Conservation (phyloP, 768 basidiomycete genomes). For the Mycena filopes region DNA sequence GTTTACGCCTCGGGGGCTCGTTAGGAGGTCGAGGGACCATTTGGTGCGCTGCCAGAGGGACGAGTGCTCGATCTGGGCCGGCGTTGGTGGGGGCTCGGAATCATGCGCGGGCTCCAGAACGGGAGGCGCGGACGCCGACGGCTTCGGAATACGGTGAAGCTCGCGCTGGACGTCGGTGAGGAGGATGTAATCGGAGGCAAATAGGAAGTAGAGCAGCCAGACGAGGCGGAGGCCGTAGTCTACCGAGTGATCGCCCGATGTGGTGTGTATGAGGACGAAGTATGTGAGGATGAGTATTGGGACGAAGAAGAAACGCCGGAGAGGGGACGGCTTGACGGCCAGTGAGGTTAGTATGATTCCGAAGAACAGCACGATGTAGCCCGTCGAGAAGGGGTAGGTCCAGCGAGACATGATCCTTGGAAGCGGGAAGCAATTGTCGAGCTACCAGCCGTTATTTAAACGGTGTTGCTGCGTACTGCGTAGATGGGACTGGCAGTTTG, state of each 20-base stretch:
- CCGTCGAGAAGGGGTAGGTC: too few species aligned
- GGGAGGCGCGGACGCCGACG: too few species aligned
- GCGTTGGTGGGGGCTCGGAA: slow-evolving; percentile 27
- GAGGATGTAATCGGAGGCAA: slow-evolving; percentile 28
- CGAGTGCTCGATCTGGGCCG: slow-evolving; percentile 22
- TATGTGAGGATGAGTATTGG: neutral
- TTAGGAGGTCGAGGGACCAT: slow-evolving; percentile 39
- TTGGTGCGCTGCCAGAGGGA: slow-evolving; percentile 35
- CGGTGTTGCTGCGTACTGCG: too few species aligned
- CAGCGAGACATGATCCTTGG: too few species aligned
- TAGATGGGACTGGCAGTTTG: too few species aligned
- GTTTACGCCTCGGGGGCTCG: slow-evolving; percentile 41
- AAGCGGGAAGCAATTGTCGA: too few species aligned
- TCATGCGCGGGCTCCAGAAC: too few species aligned
- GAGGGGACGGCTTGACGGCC: too few species aligned
- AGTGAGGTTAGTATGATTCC: too few species aligned
- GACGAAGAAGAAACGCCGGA: too few species aligned
- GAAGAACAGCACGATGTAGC: too few species aligned
- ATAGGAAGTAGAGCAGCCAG: neutral
- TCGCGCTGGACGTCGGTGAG: slow-evolving; percentile 28
- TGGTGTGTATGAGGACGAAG: neutral
- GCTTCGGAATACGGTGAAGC: slow-evolving; percentile 5
- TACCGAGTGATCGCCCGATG: neutral
- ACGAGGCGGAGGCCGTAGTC: neutral
- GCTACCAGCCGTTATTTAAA: too few species aligned